These are phyloP conservation scores for Erodium trifolium DNA, from an alignment of 441 rosid genomes.

Conservation along the genomic window DNA sequence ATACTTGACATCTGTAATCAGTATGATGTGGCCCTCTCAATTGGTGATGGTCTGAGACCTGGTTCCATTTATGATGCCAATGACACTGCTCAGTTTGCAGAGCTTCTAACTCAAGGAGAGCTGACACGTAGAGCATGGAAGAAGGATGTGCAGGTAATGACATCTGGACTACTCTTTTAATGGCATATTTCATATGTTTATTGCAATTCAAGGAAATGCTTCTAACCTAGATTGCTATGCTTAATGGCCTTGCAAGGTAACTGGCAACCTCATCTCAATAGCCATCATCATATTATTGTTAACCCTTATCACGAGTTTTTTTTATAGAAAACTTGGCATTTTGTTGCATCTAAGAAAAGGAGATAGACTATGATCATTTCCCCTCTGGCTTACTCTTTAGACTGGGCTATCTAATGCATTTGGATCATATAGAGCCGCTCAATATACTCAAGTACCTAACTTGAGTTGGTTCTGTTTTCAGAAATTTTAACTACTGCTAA, in stretches of 20 bases:
- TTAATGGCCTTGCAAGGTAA: not conserved
- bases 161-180: not conserved
- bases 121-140: slow-evolving; percentile 94
- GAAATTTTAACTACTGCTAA: not conserved
- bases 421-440: not conserved
- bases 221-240: not conserved
- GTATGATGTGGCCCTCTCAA: slow-evolving; percentile 85
- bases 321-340: not conserved
- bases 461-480: too few relatives aligned
- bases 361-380: not conserved
- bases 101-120: slow-evolving; percentile 97
- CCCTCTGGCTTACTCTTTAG: not conserved
- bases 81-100: slow-evolving; percentile 93
- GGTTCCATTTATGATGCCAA: slow-evolving; percentile 97
- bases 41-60: slow-evolving; percentile 95
- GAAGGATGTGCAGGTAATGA: slow-evolving; percentile 90
- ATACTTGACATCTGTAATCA: slow-evolving; percentile 90
- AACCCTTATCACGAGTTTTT: not conserved
- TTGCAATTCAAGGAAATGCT: not conserved
- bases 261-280: not conserved
- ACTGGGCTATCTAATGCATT: not conserved
- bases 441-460: not conserved
- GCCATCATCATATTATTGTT: not conserved
- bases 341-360: not conserved
- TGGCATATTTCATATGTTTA: slow-evolving; percentile 6